phyloP scores from a whole-genome alignment of 768 basidiomycete genomes.

The Termitomyces sp. region DNA sequence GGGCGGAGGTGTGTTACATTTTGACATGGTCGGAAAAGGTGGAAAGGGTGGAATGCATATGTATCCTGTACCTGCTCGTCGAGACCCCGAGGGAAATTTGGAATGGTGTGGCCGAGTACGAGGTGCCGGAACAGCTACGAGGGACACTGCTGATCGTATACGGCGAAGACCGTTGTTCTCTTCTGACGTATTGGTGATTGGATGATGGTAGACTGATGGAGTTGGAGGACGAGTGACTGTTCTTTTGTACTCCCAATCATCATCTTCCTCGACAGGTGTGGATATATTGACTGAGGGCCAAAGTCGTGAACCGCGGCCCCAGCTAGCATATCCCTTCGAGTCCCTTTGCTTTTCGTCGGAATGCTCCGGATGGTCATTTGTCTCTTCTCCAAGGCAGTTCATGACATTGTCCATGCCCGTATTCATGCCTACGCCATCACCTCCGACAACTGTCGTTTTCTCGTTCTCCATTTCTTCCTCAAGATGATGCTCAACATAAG shows the following conservation, averaged over 20 bases:
- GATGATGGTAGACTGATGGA: conserved; percentile 5
- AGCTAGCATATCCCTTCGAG: conserved; percentile 13
- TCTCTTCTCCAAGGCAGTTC: conserved; percentile 25
- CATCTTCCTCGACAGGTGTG: conserved; percentile 17
- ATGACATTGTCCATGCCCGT: conserved; percentile 34
- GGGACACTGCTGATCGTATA: conserved; percentile 28
- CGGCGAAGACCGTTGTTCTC: conserved; percentile 21
- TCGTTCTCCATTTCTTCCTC: conserved; percentile 69
- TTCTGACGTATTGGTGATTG: conserved; percentile 3
- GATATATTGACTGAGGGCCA: conserved; percentile 18
- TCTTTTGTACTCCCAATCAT: conserved; percentile 14
- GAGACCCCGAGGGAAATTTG: conserved; percentile 7
- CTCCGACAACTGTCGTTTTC: conserved; percentile 60
- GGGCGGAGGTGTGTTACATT: conserved; percentile 31
- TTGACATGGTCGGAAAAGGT: conserved; percentile 26
- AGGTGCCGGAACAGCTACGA: conserved; percentile 19
- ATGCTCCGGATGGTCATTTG: conserved; percentile 8
- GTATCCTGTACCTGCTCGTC: conserved; percentile 10
- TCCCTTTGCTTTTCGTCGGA: conserved; percentile 8
- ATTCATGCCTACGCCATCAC: conserved; percentile 61
- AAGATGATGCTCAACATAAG: conserved; percentile 51
- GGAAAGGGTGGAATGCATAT: conserved; percentile 20
- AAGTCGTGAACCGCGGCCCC: conserved; percentile 14
- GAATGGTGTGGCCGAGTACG: conserved; percentile 6
- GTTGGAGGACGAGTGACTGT: conserved; percentile 10